Evolutionary conservation across 371 early-diverging fungal species (phyloP), one percentile per base, ranked within the genome.

Genomic region (Mortierella polycephala): DNA sequence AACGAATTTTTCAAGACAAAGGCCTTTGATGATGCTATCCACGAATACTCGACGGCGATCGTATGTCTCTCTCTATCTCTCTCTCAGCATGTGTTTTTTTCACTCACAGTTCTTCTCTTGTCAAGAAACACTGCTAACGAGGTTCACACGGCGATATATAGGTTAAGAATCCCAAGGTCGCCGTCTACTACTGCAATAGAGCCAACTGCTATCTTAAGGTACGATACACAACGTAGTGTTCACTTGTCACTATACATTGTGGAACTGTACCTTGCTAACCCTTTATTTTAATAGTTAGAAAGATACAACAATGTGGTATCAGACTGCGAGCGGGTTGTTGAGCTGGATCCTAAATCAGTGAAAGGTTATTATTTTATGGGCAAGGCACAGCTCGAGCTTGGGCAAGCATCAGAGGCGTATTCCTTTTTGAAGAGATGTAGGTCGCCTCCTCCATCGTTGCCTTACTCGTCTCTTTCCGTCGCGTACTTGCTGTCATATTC

Each of bases 171-270:
- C 87, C 90, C 2, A 79, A 63, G 40, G 87, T 90, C 44, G 84
- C 90, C 14, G 79, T 89, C 7, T 93, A 92, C 73, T 94, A 90
- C 73, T 91, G 93, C 16, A 96, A 96, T 74, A 84, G 95, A 44
- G 93, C 95, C 30, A 82, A 93, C 20, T 90, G 90, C 69, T 91
- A 88, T 69, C 86, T 91, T 41, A 90, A 91, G 85, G 89, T 88
- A 73, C 16, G 44, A 30, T 2, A 1, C 45, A 55, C 10, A 7
- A n/a, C 1, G 37, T 16, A 4, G 16, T 18, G 16, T 18, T 42
- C 13, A 12, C 8, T 3, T 55, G 14, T 7, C 46, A 45, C 16
- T 16, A 21, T 40, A 21, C 23, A 42, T 12, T 30, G n/a, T 12
- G 39, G 49, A 12, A 18, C 39, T 45, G 13, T 20, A 21, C 7